Base-by-base conservation (phyloP, 345 rosid genomes). In the Trapa incisa region DNA sequence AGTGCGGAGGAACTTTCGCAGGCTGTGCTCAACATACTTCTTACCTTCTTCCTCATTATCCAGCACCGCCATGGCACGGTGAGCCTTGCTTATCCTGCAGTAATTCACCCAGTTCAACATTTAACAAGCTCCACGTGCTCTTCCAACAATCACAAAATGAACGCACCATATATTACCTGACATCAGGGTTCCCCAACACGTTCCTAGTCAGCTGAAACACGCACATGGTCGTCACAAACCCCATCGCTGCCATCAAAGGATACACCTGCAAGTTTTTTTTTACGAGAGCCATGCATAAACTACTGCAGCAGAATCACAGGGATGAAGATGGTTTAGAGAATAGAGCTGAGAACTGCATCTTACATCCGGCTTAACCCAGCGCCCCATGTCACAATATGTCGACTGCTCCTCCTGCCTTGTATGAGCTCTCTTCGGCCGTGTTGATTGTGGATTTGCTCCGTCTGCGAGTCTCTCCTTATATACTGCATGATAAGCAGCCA, bases 231-330 rank as follows among this genome's bases (percentile, higher is more conserved):
- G 89, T 75, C 32, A 88, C 91, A 42, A 88, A 85, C 10, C 85
- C 72, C 97, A 91, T 85, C 9, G 97, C 91, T 53, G 81, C 97
- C 68, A 87, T 14, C n/a, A 87, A 73, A 5, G 97, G 96, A 67
- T 80, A 91, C 15, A 91, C 83, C 96, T 88, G 71, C 53, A 58
- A 29, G 2, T 58, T 58, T 32, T 29, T 7, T n/a, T 45, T 2
- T 4, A 50, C 56, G 29, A 50, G 22, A 50, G 29, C 56, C 56
- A 45, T 7, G 5, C 48, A 45, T 45, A 45, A 45, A 45, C 13
- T 6, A 45, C 6, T 22, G 0, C 48, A 11, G 29, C 29, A 45
- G 48, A 6, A 50, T 50, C 17, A 16, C 17, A 50, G 17, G 17
- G 56, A 15, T 50, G 17, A 16, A 50, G 22, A 17, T 50, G 60